Percentiles rank a stretch among this genome's conserved stretches.
Conservation (phyloP, 23 red algal species). For the Gracilaria domingensis region DNA sequence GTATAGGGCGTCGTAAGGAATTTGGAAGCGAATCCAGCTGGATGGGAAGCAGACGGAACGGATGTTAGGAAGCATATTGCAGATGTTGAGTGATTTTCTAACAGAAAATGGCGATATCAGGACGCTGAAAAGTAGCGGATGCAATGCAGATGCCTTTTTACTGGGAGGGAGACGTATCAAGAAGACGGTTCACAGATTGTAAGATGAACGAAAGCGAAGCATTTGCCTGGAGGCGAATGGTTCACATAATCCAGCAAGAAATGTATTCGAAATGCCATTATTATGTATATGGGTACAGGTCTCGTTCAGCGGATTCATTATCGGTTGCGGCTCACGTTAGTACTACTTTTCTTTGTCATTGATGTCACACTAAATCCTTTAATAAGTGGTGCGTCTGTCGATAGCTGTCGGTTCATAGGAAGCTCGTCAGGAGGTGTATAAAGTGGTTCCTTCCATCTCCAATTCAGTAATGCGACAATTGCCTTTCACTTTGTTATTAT, state of each 20-base stretch:
- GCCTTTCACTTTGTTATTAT: constrained; percentile 56
- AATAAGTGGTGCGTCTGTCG: constrained; percentile 73
- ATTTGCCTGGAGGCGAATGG: background rate
- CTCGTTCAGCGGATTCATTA: background rate
- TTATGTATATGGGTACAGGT: background rate
- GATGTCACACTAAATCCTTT: constrained; percentile 48
- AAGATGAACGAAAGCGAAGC: background rate
- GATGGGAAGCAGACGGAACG: constrained; percentile 34
- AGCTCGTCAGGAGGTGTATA: background rate
- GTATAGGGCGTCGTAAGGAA: constrained; percentile 33
- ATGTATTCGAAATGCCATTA: background rate
- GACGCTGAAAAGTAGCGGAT: constrained; percentile 17
- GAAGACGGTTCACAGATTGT: background rate
- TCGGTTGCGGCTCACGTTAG: too few relatives aligned
- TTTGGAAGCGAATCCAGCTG: constrained; percentile 41
- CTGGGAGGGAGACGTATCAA: background rate
- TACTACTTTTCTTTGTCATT: constrained; percentile 49
- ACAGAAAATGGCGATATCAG: constrained; percentile 31
- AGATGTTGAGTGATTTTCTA: constrained; percentile 34
- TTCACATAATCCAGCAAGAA: background rate
- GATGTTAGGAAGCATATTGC: constrained; percentile 42
- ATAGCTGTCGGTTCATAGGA: background rate
- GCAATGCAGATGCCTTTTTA: background rate
- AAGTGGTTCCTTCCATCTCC: constrained; percentile 56
- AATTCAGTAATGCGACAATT: constrained; percentile 56